Base-by-base conservation (phyloP, 1,284 basidiomycete species). In the Bondarzewia mesenterica region DNA sequence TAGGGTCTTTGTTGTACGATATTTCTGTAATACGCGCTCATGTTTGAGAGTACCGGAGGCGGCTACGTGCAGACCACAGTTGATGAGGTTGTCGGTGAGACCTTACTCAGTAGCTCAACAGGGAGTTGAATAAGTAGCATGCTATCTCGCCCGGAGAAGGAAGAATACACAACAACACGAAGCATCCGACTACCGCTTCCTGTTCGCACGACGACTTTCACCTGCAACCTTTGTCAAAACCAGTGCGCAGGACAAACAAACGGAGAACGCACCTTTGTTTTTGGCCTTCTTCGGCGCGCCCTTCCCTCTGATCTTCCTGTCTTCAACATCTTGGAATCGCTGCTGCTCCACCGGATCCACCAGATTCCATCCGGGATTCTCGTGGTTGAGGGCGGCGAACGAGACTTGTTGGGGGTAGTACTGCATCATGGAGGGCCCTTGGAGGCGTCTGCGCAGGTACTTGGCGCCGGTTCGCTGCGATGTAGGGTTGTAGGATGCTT, bases 401-500 rank as follows among this genome's bases (percentile, higher is more conserved):
- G 78, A 71, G 50, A 85, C 58, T 21, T 68, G 63, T 23, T 67
- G 64, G 0, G 85, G 85, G 64, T 90, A 90, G 70, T 93, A 94
- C 15, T 75, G 68, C 55, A 83, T 63, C 78, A 93, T 85, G 42
- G 84, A 74, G 0, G 88, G 88, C 0, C 90, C 90, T 1, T 80
- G 77, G 29, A 93, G 75, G 6, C 82, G 75, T 23, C 75, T 71
- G 36, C 83, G 80, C 43, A 93, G 78, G 69, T 93, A 89, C 66
- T 93, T 93, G 18, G 87, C 82, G 27, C 91, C 91, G 0, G 86
- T 91, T 22, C 91, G 82, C 6, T 78, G 62, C 38, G 79, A 80
- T 4, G 74, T 75, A 0, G 89, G 89, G 65, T 93, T 94, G 65
- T 85, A 90, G 2, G 84, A 74, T 5, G 89, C 93, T 62, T 90